Conservation (phyloP, 345 rosid species). For the Pugionium dolabratum region DNA sequence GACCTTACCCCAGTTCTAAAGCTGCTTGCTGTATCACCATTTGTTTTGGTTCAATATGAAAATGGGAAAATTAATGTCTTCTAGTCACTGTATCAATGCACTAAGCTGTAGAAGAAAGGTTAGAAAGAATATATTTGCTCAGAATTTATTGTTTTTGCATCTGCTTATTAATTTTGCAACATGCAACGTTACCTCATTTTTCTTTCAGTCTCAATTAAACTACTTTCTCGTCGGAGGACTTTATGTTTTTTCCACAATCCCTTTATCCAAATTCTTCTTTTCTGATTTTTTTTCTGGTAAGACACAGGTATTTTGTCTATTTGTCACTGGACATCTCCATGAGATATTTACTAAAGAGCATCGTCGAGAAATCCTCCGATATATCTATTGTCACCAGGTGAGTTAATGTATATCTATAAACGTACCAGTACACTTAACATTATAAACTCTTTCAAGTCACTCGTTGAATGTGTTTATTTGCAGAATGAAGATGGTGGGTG, state of each 20-base stretch:
- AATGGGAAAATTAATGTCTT: too few species aligned
- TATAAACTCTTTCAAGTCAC: background rate
- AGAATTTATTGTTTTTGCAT: background rate
- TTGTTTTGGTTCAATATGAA: too few species aligned
- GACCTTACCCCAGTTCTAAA: too few species aligned
- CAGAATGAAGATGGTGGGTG: slow-evolving; percentile 57
- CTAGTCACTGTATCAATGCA: too few species aligned
- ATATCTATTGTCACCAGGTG: slow-evolving; percentile 54
- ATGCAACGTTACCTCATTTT: background rate
- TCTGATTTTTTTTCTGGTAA: background rate
- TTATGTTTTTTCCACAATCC: too few species aligned
- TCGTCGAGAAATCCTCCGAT: slow-evolving; percentile 51
- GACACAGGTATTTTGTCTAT: slow-evolving; percentile 45
- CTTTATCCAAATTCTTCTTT: background rate
- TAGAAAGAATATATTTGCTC: too few species aligned
- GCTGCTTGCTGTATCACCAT: too few species aligned
- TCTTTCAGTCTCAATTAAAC: background rate
- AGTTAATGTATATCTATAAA: background rate
- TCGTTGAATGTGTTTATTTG: slow-evolving; percentile 4
- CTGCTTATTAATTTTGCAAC: background rate
- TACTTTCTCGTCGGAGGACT: too few species aligned
- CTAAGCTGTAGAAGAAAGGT: too few species aligned
- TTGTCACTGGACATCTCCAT: slow-evolving; percentile 49
- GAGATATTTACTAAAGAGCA: slow-evolving; percentile 45
- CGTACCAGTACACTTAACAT: background rate